A percentile compares a stretch with the other conserved stretches of the same genome.
These are phyloP conservation scores for Amorphotheca resinae DNA, from an alignment of 495 filamentous ascomycete genomes.

Conservation along the genomic window DNA sequence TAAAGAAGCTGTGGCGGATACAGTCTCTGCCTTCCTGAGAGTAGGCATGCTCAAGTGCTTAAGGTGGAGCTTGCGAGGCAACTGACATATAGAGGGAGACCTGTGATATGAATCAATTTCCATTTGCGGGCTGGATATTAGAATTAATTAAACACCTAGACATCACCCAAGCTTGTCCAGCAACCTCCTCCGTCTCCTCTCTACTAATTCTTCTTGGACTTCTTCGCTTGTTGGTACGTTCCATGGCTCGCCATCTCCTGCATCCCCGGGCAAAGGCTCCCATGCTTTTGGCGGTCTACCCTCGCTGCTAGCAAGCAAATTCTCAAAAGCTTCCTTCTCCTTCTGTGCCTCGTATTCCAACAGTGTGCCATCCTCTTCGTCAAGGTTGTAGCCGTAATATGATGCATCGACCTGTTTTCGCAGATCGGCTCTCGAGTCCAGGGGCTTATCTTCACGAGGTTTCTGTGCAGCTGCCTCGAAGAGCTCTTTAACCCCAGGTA, in stretches of 20 bases:
- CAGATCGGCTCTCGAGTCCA: conserved; percentile 54
- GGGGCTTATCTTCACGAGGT: conserved; percentile 42
- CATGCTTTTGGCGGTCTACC: conserved; percentile 46
- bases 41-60: too few species aligned
- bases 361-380: conserved; percentile 83
- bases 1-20: too few species aligned
- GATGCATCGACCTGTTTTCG: conserved; percentile 79
- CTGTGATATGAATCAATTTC: background rate
- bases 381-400: conserved; percentile 91
- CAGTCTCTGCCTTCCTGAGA: too few species aligned
- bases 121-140: too few species aligned
- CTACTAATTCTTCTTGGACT: conserved; percentile 83
- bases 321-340: conserved; percentile 69
- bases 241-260: conserved; percentile 74
- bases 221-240: conserved; percentile 76
- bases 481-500: conserved; percentile 93
- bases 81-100: too few species aligned
- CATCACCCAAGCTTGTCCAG: conserved; percentile 65
- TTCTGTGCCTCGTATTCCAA: conserved; percentile 71
- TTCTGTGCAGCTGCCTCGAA: conserved; percentile 65
- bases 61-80: too few species aligned
- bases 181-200: conserved; percentile 67
- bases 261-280: conserved; percentile 79
- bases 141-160: too few species aligned
- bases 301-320: conserved; percentile 33